Evolutionary conservation across 768 basidiomycete genomes (phyloP).

Genomic region (Kwoniella sp.): DNA sequence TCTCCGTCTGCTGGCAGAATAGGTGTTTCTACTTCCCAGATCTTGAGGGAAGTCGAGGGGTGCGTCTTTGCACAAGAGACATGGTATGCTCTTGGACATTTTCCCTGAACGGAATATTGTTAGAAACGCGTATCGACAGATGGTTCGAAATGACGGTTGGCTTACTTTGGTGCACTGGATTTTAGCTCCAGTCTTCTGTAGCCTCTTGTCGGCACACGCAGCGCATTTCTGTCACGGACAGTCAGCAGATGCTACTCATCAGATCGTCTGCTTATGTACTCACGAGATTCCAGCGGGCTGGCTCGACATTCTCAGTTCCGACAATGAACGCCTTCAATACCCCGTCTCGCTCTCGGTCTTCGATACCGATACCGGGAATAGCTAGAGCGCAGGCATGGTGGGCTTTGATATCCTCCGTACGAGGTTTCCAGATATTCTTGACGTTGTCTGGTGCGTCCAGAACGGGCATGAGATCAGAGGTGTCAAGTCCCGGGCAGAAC

Average conservation of each 20-base stretch:
- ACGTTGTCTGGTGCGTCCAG: constrained; percentile 60
- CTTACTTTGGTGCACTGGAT: constrained; percentile 79
- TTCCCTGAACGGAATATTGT: constrained; percentile 60
- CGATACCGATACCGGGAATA: constrained; percentile 89
- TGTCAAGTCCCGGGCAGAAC: constrained; percentile 44
- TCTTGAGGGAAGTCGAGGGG: constrained; percentile 34
- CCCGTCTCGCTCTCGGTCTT: constrained; percentile 59
- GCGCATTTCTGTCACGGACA: constrained; percentile 76
- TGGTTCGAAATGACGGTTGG: background rate
- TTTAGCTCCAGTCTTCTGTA: constrained; percentile 53
- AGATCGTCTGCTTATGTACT: constrained; percentile 40
- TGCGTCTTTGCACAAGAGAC: constrained; percentile 80
- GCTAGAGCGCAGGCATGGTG: constrained; percentile 78
- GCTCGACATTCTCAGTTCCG: constrained; percentile 84
- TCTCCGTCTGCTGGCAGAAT: constrained; percentile 32
- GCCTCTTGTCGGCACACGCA: constrained; percentile 69
- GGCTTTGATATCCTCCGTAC: constrained; percentile 60
- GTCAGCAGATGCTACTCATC: no score
- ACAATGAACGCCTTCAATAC: constrained; percentile 61
- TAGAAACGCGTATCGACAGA: background rate
- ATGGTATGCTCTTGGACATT: constrained; percentile 91
- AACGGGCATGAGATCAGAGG: constrained; percentile 35
- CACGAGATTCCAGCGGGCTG: constrained; percentile 90
- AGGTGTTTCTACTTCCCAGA: constrained; percentile 45
- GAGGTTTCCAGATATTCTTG: constrained; percentile 58